Evolutionary conservation across 805 yeast species (phyloP), one percentile per base, ranked within the genome.

Genomic region (Groenewaldozyma tartarivorans): DNA sequence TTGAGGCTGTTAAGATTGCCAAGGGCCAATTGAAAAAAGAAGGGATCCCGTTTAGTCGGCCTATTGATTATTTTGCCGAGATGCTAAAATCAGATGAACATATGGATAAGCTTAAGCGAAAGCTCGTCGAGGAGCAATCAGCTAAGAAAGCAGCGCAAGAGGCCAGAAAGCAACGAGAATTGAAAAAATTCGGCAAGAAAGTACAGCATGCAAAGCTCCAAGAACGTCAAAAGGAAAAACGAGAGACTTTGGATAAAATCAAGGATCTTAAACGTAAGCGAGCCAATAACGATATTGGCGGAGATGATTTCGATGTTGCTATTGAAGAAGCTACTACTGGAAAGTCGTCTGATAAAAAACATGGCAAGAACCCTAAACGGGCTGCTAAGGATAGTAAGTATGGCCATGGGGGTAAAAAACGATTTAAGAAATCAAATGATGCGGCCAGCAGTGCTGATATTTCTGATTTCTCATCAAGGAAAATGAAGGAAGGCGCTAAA

Each of bases 81-180:
- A 92, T 92, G 98, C 84, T 87, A 45, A 92, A 92, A 68, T 80
- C 88, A 41, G 98, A 92, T 62, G 96, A 86, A 61, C 99, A 92
- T 63, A 92, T 92, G 98, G 96, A 86, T 57, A 84, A 77, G 64
- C 73, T 92, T 57, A 87, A 85, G 70, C 66, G 69, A 55, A 86
- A 84, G 63, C 71, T 90, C 52, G 70, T 87, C 34, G 72, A 76
- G 48, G 96, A 86, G 60, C 77, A 75, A 33, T 64, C 71, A 4
- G 51, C 58, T 20, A 85, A 85, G 76, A 83, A 81, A 63, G 95
- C 95, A 1, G 72, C 87, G 41, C 90, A 84, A 63, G 96, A 87
- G 40, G 95, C 96, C 22, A 83, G 84, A 69, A 81, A 81, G 63
- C 97, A 90, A 69, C 79, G 98, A 65, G 80, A 82, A 48, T 75